Base-by-base conservation (phyloP, 306 rosid genomes). In the Casuarina cunninghamiana region DNA sequence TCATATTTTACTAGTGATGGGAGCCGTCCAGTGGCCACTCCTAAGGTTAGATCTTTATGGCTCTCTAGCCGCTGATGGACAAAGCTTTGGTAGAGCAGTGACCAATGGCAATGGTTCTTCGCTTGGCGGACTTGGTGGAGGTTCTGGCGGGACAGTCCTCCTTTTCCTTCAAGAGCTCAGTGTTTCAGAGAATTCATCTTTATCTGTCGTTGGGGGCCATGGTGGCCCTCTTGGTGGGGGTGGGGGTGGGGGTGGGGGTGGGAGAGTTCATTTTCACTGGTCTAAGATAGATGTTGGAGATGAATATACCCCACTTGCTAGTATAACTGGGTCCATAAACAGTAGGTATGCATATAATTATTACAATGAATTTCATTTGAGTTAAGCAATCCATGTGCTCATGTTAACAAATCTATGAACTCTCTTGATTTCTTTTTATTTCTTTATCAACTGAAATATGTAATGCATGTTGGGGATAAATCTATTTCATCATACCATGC, bases 221-320 rank as follows among this genome's bases (percentile, higher is more conserved):
- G 98, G 98, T 83, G 93, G 98, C 73, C 82, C 90, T 32, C 87
- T 83, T n/a, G n/a, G n/a, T n/a, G n/a, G n/a, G 74, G 98, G 98
- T 60, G 98, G 97, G 5, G 98, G 98, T 6, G 98, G 98, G 1
- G 98, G 98, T 63, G 98, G 98, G 61, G 98, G 98, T 78, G 98
- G 98, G 84, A 87, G 98, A 88, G 84, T 92, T 85, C 98, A 95
- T 89, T 95, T 95, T 84, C 97, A 95, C 77, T 95, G 98, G 98
- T 91, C 97, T 54, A 89, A 84, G 68, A 89, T 95, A 81, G 93
- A 92, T 75, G 73, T 54, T 39, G 93, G 87, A 44, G 96, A 92
- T 53, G 93, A 95, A 58, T 95, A 95, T 85, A 83, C 84, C 77
- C 96, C 98, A 55, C 88, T 95, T 84, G 98, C 98, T 37, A 92